Conservation (phyloP, 441 rosid species). For the Pelargonium myrrhifolium region DNA sequence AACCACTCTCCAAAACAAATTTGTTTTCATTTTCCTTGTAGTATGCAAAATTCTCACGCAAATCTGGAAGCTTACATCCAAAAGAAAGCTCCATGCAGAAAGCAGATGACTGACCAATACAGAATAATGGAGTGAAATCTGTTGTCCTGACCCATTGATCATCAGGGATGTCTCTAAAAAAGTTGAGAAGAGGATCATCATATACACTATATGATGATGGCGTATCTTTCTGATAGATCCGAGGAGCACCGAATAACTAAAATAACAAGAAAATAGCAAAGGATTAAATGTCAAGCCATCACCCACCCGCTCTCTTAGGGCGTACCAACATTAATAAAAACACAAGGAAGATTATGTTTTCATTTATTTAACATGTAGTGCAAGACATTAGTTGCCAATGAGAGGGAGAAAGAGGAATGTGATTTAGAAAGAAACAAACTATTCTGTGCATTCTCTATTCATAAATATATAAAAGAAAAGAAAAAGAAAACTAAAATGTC, state of each 20-base stretch:
- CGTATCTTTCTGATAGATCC: constrained; percentile 15
- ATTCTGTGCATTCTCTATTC: neutral
- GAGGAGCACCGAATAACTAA: constrained; percentile 27
- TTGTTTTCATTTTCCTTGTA: constrained; percentile 25
- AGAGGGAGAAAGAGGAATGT: neutral
- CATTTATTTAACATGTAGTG: neutral
- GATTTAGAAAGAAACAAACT: neutral
- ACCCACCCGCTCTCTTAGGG: neutral
- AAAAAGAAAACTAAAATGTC: neutral
- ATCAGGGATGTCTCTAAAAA: constrained; percentile 22
- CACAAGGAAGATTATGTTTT: neutral
- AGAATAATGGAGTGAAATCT: constrained; percentile 35
- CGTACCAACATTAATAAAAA: neutral
- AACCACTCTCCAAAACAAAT: constrained; percentile 22
- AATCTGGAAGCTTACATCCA: constrained; percentile 22
- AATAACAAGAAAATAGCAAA: neutral
- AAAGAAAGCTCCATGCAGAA: constrained; percentile 35
- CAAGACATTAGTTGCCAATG: neutral
- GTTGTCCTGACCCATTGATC: constrained; percentile 35
- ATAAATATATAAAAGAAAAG: no score
- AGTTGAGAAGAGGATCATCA: constrained; percentile 14
- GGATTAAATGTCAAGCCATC: neutral
- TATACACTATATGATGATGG: neutral
- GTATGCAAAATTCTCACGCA: constrained; percentile 25
- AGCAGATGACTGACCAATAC: constrained; percentile 45